Evolutionary conservation across 768 basidiomycete genomes (phyloP).

Genomic region (Amanita molliuscula): DNA sequence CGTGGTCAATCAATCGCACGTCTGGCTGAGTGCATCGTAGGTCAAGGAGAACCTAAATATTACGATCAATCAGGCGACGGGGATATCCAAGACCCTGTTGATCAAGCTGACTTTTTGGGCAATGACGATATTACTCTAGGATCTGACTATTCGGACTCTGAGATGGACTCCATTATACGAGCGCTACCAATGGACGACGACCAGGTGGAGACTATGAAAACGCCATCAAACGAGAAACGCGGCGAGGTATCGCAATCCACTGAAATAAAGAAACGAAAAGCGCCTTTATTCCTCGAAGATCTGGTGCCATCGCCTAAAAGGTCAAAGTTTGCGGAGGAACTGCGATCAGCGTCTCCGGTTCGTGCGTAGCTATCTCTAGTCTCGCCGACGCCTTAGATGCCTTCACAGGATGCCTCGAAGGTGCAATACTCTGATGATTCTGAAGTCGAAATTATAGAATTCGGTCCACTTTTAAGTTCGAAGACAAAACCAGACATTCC

Average conservation of each 20-base stretch:
- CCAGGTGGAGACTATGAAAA: neutral
- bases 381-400: neutral
- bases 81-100: neutral
- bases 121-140: conserved; percentile 9
- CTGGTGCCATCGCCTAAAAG: neutral
- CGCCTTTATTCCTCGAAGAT: neutral
- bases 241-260: neutral
- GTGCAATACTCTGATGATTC: neutral
- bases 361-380: neutral
- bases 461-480: neutral
- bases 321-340: neutral
- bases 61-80: too few species aligned
- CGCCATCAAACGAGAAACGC: neutral
- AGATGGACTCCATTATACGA: conserved; percentile 14
- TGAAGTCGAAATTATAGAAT: neutral
- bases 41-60: neutral
- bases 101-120: neutral
- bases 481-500: neutral
- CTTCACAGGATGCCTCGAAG: neutral
- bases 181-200: conserved; percentile 10
- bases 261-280: conserved; percentile 4
- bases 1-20: conserved; percentile 10
- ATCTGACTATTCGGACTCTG: conserved; percentile 30
- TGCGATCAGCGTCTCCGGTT: neutral
- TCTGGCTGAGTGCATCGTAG: neutral